phyloP scores from a whole-genome alignment of 371 early-diverging fungal genomes.

The Sanchytrium tribonematis region DNA sequence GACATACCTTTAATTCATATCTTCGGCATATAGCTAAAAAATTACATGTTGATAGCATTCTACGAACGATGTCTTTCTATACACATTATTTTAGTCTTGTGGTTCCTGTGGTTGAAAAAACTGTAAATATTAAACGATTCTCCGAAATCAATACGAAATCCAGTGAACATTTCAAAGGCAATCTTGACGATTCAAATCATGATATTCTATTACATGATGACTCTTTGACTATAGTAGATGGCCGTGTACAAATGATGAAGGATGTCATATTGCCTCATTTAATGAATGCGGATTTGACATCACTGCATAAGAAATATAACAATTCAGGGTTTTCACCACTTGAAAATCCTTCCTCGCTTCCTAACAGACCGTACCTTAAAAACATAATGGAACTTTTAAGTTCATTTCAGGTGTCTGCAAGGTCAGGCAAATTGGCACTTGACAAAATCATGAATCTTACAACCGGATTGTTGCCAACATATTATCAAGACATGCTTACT shows the following conservation, averaged over 20 bases:
- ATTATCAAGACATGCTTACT: neutral
- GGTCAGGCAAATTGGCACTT: neutral
- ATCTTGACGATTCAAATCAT: neutral
- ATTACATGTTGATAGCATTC: neutral
- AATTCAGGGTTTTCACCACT: neutral
- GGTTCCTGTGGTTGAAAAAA: neutral
- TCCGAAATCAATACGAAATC: neutral
- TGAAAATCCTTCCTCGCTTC: neutral
- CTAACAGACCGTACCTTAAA: neutral
- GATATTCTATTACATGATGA: neutral
- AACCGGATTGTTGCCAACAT: neutral
- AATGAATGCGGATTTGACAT: neutral
- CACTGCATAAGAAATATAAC: neutral
- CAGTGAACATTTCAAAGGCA: neutral
- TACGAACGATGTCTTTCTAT: neutral
- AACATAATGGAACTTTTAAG: neutral
- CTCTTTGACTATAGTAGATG: too few species aligned
- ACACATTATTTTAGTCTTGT: neutral
- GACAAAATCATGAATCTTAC: neutral
- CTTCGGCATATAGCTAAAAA: neutral
- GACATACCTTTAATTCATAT: neutral
- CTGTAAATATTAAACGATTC: neutral
- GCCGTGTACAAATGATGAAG: neutral
- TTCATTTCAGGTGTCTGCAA: neutral
- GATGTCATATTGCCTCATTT: neutral